A percentile compares a stretch with the other conserved stretches of the same genome.
These are phyloP conservation scores for Tylopilus rubrobrunneus DNA, from an alignment of 768 basidiomycete species.

Conservation along the genomic window DNA sequence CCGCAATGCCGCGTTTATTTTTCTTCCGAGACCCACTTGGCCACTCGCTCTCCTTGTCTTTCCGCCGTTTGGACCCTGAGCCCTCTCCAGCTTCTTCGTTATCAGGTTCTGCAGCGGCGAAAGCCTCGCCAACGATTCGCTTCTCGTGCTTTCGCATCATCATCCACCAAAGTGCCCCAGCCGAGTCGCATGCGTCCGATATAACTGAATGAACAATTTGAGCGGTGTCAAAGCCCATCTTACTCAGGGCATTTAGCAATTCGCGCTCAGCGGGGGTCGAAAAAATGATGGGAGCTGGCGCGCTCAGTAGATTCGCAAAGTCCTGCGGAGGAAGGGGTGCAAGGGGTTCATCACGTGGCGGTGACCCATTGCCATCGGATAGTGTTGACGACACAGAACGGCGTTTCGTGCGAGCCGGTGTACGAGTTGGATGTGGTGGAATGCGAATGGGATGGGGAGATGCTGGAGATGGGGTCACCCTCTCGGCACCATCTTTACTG, in stretches of 20 bases:
- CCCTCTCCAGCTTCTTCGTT: conserved; percentile 16
- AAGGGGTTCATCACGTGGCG: conserved; percentile 43
- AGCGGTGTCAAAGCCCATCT: conserved; percentile 85
- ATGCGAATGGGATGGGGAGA: conserved; percentile 24
- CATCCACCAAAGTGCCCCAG: conserved; percentile 97
- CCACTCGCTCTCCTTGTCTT: conserved; percentile 26
- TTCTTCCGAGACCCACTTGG: conserved; percentile 21
- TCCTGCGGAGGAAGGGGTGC: conserved; percentile 44
- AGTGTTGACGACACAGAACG: conserved; percentile 89
- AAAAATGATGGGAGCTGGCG: conserved; percentile 79
- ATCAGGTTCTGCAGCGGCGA: conserved; percentile 15
- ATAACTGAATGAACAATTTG: conserved; percentile 95
- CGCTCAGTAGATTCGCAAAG: conserved; percentile 58
- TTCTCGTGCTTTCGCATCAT: conserved; percentile 77
- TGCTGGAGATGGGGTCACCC: conserved; percentile 16
- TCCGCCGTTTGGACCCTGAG: conserved; percentile 28
- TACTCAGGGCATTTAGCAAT: conserved; percentile 68
- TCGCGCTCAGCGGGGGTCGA: conserved; percentile 78
- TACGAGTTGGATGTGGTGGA: conserved; percentile 72
- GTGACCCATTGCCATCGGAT: conserved; percentile 56
- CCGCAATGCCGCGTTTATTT: conserved; percentile 27
- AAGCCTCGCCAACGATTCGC: conserved; percentile 41
- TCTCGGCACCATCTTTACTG: not conserved
- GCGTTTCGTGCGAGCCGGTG: conserved; percentile 92
- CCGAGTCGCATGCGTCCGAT: conserved; percentile 87